Conservation (phyloP, 2,329 filamentous ascomycete genomes). For the Periconia digitata region DNA sequence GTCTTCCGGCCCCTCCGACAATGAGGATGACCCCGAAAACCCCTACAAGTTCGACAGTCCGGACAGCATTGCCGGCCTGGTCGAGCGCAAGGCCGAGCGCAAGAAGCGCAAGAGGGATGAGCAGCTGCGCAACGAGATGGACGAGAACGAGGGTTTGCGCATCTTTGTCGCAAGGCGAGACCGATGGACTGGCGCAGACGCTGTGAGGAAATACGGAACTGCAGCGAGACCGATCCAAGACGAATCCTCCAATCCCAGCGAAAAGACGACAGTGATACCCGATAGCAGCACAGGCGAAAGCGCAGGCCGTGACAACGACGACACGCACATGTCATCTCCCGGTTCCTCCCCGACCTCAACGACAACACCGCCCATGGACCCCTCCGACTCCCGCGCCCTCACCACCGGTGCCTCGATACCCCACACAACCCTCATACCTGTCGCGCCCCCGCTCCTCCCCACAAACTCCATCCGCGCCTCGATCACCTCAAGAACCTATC, state of each 20-base stretch:
- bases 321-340: not conserved
- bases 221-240: not conserved
- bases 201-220: constrained; percentile 45
- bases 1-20: constrained; percentile 29
- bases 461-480: constrained; percentile 75
- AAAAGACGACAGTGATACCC: not conserved
- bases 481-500: constrained; percentile 73
- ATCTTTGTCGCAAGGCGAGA: constrained; percentile 77
- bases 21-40: constrained; percentile 13
- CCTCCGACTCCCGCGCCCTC: not conserved
- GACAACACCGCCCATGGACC: not conserved
- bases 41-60: constrained; percentile 49
- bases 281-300: not conserved
- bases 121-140: constrained; percentile 46
- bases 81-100: constrained; percentile 30
- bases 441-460: constrained; percentile 71
- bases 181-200: constrained; percentile 76
- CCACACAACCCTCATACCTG: constrained; percentile 61
- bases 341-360: not conserved
- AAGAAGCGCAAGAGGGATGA: constrained; percentile 43
- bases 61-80: constrained; percentile 45
- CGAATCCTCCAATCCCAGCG: not conserved
- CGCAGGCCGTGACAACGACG: not conserved
- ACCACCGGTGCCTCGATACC: not conserved
- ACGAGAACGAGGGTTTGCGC: constrained; percentile 80